Evolutionary conservation across 2,329 filamentous ascomycete genomes (phyloP), one percentile per base, ranked within the genome.

Genomic region (Ceratocystis ficicola): DNA sequence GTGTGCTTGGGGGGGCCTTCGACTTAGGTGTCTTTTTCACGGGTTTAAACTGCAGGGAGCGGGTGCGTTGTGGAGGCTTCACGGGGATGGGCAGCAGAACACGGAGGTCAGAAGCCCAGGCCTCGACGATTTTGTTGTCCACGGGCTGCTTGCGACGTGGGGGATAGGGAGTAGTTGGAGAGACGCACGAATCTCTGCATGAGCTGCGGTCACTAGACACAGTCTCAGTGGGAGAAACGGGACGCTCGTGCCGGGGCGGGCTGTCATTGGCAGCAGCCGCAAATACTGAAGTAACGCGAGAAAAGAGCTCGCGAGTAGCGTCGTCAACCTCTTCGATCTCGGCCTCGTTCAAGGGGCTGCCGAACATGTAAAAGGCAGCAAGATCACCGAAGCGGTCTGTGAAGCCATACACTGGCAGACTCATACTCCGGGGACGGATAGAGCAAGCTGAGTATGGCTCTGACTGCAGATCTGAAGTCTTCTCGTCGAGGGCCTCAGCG

Each of bases 401-500:
- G 44, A 76, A 75, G 5, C 75, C 76, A 67, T 78, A 79, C n/a
- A 77, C 69, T 0, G 81, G 80, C 48, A 83, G 70, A 67, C 79
- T 83, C 59, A 77, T 75, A 69, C 81, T 82, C 66, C 80, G 77
- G 17, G 73, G 73, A 5, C 74, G 73, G 15, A 68, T 41, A 17
- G 69, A 68, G 1, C 69, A 70, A 0, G 77, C 77, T 46, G 82
- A 73, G 62, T 81, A 80, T n/a, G 81, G 72, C 61, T 71, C 75
- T 0, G 77, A 76, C 68, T 85, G 81, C n/a, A 85, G 72, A 25
- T 74, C 79, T 61, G 79, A 81, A 0, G 82, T 85, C 68, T 82
- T 75, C 65, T 76, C 76, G 70, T 86, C 80, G 46, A 86, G 75
- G 1, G 78, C 79, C 65, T 85, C 83, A 6, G 83, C 83, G 17